These are phyloP conservation scores for Periglandula ipomoeae DNA, from an alignment of 2,329 filamentous ascomycete genomes.

Conservation along the genomic window DNA sequence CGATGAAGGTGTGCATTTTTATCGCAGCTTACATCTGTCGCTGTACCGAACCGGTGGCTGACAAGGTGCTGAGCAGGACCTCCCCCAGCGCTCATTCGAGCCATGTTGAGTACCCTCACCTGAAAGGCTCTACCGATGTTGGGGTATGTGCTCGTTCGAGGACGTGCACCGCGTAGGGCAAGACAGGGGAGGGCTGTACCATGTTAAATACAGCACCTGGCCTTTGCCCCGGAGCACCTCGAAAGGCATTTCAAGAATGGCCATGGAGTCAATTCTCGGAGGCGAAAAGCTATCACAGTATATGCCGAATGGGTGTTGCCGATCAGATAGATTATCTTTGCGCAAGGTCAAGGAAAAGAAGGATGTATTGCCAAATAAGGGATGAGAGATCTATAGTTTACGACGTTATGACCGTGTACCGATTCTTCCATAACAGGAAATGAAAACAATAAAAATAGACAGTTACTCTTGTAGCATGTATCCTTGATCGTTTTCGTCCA, in stretches of 20 bases:
- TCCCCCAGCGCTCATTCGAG: conserved; percentile 52
- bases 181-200: neutral
- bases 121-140: conserved; percentile 25
- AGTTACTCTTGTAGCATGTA: neutral
- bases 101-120: conserved; percentile 63
- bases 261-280: neutral
- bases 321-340: neutral
- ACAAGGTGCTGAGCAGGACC: conserved; percentile 41
- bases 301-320: neutral
- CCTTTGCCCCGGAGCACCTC: no score
- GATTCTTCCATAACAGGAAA: neutral
- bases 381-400: neutral
- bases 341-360: neutral
- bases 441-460: neutral
- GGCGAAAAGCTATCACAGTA: neutral
- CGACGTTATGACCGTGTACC: conserved; percentile 1
- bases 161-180: no score
- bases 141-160: neutral
- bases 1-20: conserved; percentile 43
- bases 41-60: conserved; percentile 19
- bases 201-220: neutral
- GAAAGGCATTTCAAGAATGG: neutral
- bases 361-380: no score
- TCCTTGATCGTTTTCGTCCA: neutral
- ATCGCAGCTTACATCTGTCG: conserved; percentile 9